Evolutionary conservation across 208 protist species (phyloP).

Genomic region (Leishmania gerbilli): DNA sequence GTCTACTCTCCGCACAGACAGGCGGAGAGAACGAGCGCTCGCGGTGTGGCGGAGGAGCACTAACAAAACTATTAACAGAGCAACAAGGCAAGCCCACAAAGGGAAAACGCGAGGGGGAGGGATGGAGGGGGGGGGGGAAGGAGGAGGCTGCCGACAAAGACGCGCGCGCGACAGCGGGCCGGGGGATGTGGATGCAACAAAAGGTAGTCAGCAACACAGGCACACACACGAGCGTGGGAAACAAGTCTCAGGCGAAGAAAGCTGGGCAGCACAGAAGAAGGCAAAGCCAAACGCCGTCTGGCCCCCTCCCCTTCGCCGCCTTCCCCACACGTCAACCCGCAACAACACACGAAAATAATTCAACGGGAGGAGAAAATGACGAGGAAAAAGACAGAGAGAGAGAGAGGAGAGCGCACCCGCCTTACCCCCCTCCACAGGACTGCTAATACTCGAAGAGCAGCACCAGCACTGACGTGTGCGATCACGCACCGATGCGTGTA

Average conservation of each 20-base stretch:
- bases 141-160: neutral
- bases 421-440: neutral
- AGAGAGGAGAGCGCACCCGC: neutral
- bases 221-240: neutral
- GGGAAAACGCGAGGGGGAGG: constrained; percentile 6
- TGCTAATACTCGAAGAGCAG: neutral
- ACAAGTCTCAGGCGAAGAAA: neutral
- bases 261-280: neutral
- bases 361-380: too few species aligned
- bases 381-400: neutral
- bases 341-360: neutral
- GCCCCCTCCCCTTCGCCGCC: neutral
- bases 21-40: neutral
- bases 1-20: neutral
- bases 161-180: neutral
- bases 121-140: too few species aligned
- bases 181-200: neutral
- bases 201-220: neutral
- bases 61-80: neutral
- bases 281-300: neutral
- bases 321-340: neutral
- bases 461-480: neutral
- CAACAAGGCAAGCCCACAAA: constrained; percentile 1
- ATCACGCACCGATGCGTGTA: neutral
- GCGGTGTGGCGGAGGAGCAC: neutral